These are phyloP conservation scores for Babesia sp. DNA, from an alignment of 169 alveolate genomes.

Conservation along the genomic window DNA sequence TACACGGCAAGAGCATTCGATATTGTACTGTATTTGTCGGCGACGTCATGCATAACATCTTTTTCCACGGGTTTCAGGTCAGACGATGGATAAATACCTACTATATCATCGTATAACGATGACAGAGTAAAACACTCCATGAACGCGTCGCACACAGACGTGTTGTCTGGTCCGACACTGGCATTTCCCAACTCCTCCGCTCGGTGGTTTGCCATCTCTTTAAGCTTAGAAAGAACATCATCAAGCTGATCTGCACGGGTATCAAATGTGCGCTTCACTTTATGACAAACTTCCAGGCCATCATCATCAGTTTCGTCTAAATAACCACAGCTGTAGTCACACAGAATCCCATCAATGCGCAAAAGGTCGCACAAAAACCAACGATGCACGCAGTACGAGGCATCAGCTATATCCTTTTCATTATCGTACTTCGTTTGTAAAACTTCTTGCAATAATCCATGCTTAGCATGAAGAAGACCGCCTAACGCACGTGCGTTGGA, in stretches of 20 bases:
- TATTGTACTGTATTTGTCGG: neutral
- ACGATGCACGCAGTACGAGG: constrained; percentile 12
- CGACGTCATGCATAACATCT: constrained; percentile 8
- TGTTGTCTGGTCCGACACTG: neutral
- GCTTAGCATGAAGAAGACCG: constrained; percentile 23
- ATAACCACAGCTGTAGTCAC: constrained; percentile 57
- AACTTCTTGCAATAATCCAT: neutral
- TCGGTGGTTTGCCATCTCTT: neutral
- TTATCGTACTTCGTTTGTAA: neutral
- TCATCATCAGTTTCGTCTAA: constrained; percentile 62
- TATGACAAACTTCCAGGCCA: constrained; percentile 27
- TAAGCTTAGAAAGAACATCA: neutral
- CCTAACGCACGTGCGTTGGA: constrained; percentile 37
- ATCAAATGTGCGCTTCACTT: neutral
- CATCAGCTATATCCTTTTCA: constrained; percentile 30
- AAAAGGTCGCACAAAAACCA: constrained; percentile 60
- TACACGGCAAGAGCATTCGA: neutral
- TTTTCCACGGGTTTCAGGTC: neutral
- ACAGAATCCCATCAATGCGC: constrained; percentile 23
- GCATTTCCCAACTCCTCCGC: neutral
- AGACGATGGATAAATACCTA: constrained; percentile 27
- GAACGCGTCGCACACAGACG: neutral
- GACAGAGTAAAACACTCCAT: neutral
- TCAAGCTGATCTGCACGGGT: constrained; percentile 5
- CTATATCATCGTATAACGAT: neutral